A percentile compares a stretch with the other conserved stretches of the same genome.
These are phyloP conservation scores for Endocarpon pusillum DNA, from an alignment of 495 filamentous ascomycete species.

Conservation along the genomic window DNA sequence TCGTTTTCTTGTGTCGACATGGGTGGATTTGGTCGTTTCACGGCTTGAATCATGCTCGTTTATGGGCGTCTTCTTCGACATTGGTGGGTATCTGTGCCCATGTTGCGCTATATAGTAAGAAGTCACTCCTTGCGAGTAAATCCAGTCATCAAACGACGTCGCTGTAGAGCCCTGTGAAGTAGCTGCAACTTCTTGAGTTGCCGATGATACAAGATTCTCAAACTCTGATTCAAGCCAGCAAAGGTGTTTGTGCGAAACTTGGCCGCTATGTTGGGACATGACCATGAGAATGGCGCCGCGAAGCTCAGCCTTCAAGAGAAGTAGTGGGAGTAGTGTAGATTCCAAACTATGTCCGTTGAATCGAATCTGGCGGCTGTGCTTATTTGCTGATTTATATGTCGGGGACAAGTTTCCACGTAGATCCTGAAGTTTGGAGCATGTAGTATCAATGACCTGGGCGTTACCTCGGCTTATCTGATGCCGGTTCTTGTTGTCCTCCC, in stretches of 20 bases:
- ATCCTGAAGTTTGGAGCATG: neutral
- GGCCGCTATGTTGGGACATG: neutral
- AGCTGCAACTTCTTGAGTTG: neutral
- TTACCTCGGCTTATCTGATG: neutral
- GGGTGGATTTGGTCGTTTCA: neutral
- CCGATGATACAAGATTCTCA: neutral
- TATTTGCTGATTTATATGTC: neutral
- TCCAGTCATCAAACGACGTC: neutral
- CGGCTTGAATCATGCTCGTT: neutral
- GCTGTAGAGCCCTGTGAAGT: neutral
- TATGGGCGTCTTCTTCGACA: no score
- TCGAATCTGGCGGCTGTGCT: neutral
- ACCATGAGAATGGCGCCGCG: neutral
- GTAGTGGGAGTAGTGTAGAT: neutral
- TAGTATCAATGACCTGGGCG: neutral
- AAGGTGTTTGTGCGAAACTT: neutral
- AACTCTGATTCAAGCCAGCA: neutral
- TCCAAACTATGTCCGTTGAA: neutral
- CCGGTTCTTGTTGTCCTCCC: neutral
- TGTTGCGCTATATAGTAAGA: no score
- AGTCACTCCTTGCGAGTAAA: neutral
- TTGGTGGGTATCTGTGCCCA: no score
- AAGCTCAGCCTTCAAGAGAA: neutral
- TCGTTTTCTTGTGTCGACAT: neutral
- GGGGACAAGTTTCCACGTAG: neutral